Evolutionary conservation across 805 yeast genomes (phyloP).

Genomic region (Yamadazyma sp.): DNA sequence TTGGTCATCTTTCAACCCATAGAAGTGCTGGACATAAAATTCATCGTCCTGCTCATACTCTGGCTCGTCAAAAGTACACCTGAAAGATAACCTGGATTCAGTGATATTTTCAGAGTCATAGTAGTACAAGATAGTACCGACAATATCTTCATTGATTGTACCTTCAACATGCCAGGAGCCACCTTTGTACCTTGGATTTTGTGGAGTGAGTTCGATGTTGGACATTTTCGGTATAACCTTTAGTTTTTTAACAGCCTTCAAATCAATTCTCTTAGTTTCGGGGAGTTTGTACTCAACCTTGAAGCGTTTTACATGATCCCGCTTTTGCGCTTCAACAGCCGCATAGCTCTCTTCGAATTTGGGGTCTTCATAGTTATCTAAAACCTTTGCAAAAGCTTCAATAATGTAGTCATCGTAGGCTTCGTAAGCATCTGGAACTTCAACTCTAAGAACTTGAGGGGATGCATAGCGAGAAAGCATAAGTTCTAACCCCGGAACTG

Average conservation of each 20-base stretch:
- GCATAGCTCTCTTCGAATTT: constrained; percentile 10
- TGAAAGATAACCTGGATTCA: constrained; percentile 32
- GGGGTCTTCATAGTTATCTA: constrained; percentile 1
- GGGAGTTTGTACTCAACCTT: constrained; percentile 6
- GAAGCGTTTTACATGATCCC: constrained; percentile 8
- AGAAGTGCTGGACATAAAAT: constrained; percentile 23
- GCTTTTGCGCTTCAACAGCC: not conserved
- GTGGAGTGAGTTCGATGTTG: constrained; percentile 41
- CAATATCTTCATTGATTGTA: constrained; percentile 39
- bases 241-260: constrained; percentile 19
- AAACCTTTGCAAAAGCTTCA: constrained; percentile 15
- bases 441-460: constrained; percentile 17
- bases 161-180: constrained; percentile 49
- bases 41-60: constrained; percentile 35
- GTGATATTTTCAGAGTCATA: constrained; percentile 41
- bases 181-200: constrained; percentile 36
- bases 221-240: constrained; percentile 43
- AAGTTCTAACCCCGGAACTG: constrained; percentile 33
- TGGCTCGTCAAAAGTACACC: constrained; percentile 30
- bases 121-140: constrained; percentile 42
- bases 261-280: constrained; percentile 4
- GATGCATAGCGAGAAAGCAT: constrained; percentile 25
- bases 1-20: constrained; percentile 31
- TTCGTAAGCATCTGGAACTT: constrained; percentile 11
- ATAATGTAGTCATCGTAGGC: constrained; percentile 16